These are phyloP conservation scores for Boletellus deceptivus DNA, from an alignment of 1,284 basidiomycete genomes.

Conservation along the genomic window DNA sequence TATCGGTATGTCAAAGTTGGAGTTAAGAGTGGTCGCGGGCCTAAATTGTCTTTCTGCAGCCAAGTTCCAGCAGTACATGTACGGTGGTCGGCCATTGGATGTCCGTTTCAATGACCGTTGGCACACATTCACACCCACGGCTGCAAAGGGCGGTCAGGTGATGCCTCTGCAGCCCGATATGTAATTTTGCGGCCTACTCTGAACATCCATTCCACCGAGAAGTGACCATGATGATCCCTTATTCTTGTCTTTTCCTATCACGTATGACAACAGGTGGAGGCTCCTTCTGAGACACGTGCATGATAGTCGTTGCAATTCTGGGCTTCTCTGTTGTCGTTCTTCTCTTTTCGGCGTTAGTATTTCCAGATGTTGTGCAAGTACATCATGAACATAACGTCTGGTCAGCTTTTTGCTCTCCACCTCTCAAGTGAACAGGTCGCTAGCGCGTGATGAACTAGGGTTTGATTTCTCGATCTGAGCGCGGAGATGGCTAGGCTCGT, in stretches of 20 bases:
- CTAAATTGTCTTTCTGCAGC: constrained; percentile 42
- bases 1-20: constrained; percentile 55
- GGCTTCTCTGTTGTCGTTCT: background rate
- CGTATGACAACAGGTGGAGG: constrained; percentile 6
- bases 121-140: constrained; percentile 84
- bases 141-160: constrained; percentile 79
- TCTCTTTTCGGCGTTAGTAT: constrained; percentile 6
- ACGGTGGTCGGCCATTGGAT: constrained; percentile 83
- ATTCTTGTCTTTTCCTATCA: background rate
- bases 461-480: too few relatives aligned
- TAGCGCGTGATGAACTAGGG: background rate
- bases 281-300: background rate
- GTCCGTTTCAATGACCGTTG: constrained; percentile 91
- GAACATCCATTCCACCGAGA: background rate
- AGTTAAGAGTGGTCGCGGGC: background rate
- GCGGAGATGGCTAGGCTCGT: too few relatives aligned
- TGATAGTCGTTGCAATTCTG: background rate
- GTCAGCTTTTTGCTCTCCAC: background rate
- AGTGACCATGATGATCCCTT: background rate
- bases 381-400: constrained; percentile 9
- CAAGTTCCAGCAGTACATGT: constrained; percentile 91
- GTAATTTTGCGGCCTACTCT: constrained; percentile 12
- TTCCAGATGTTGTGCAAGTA: constrained; percentile 4
- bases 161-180: constrained; percentile 55
- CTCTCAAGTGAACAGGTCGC: background rate